Conservation (phyloP, 139 green algal genomes). For the Ettlia oleoabundans region DNA sequence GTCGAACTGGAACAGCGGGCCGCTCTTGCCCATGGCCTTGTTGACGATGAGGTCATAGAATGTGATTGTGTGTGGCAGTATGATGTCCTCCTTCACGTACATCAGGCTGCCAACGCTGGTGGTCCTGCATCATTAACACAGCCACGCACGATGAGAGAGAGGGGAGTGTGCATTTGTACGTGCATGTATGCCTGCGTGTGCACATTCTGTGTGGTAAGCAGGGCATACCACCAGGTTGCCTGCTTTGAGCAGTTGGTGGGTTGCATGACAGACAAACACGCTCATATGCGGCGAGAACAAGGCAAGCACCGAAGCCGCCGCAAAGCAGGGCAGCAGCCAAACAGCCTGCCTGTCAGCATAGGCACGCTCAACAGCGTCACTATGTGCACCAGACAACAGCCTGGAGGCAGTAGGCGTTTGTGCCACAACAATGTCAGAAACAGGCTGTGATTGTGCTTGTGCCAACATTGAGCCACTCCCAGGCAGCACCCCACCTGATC, state of each 20-base stretch:
- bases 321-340: neutral
- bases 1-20: constrained; percentile 96
- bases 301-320: neutral
- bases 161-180: no score
- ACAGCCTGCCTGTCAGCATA: neutral
- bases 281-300: neutral
- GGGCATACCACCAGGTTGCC: no score
- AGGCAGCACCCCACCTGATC: constrained; percentile 58
- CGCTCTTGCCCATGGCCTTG: constrained; percentile 84
- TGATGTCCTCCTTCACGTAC: constrained; percentile 98
- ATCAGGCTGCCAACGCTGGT: constrained; percentile 82
- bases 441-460: neutral
- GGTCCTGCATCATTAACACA: constrained; percentile 32
- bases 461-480: neutral
- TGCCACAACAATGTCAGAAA: neutral
- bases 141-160: neutral
- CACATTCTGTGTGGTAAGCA: no score
- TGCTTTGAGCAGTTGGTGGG: no score
- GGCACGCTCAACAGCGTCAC: neutral
- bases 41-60: constrained; percentile 98
- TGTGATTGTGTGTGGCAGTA: constrained; percentile 89
- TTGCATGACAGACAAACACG: no score
- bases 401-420: neutral
- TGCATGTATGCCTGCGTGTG: no score
- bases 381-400: neutral